phyloP scores from a whole-genome alignment of 176 grass and related monocot genomes.

The Oryza nivara region DNA sequence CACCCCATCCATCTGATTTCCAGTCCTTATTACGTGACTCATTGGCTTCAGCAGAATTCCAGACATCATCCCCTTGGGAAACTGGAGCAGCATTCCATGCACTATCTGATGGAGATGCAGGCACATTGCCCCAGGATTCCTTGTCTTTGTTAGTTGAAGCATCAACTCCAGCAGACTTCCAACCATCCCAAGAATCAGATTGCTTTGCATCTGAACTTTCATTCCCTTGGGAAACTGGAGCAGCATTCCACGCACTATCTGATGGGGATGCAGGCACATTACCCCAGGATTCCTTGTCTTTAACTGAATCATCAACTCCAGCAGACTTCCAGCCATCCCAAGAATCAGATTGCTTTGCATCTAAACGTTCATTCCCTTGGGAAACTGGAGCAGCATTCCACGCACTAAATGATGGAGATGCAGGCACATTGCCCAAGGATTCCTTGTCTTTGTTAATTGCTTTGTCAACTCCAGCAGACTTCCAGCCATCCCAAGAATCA shows the following conservation, averaged over 20 bases:
- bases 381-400: conserved; percentile 33
- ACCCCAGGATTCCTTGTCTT: conserved; percentile 28
- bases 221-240: conserved; percentile 21
- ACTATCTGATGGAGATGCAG: conserved; percentile 26
- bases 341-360: conserved; percentile 47
- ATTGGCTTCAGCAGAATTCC: conserved; percentile 37
- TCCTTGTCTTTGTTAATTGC: conserved; percentile 23
- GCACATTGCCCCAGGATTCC: conserved; percentile 36
- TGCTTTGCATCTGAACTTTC: conserved; percentile 47
- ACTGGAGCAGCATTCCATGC: conserved; percentile 28
- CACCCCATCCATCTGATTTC: conserved; percentile 76
- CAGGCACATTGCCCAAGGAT: conserved; percentile 32
- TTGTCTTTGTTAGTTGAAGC: conserved; percentile 22
- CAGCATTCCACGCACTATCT: conserved; percentile 22
- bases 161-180: conserved; percentile 37
- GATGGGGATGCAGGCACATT: conserved; percentile 34
- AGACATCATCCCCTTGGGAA: conserved; percentile 22
- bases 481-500: conserved; percentile 51
- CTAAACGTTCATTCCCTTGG: conserved; percentile 32
- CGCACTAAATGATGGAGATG: conserved; percentile 21
- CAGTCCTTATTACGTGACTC: conserved; percentile 55
- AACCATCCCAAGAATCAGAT: conserved; percentile 47
- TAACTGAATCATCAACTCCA: conserved; percentile 30
- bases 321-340: conserved; percentile 47
- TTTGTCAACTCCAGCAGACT: conserved; percentile 30